phyloP scores from a whole-genome alignment of 2,329 filamentous ascomycete genomes.

The Neobulgaria alba region DNA sequence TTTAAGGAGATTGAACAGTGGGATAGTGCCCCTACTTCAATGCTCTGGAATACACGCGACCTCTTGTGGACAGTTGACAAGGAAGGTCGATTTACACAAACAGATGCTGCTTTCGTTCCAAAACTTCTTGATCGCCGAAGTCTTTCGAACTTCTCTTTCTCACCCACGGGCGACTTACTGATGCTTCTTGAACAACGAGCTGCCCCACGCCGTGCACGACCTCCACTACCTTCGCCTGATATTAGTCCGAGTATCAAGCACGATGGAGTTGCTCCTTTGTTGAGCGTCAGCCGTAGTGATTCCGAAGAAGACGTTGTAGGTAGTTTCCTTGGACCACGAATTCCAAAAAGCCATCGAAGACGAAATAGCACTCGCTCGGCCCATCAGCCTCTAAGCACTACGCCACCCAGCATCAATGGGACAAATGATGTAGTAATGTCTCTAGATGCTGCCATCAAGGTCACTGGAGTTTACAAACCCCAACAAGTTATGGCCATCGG shows the following conservation, averaged over 20 bases:
- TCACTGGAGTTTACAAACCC: conserved; percentile 48
- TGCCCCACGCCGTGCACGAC: conserved; percentile 36
- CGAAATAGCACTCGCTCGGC: conserved; percentile 36
- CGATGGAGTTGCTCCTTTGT: conserved; percentile 39
- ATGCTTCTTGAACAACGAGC: conserved; percentile 54
- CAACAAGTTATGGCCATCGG: conserved; percentile 58
- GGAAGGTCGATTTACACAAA: conserved; percentile 55
- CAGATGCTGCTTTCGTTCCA: conserved; percentile 55
- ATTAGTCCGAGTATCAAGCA: conserved; percentile 25
- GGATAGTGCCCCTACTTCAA: conserved; percentile 44
- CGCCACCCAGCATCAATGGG: conserved; percentile 35
- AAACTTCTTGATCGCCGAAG: conserved; percentile 54
- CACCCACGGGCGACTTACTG: conserved; percentile 48
- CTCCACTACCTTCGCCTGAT: conserved; percentile 22
- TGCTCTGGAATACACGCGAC: conserved; percentile 58
- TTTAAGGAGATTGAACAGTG: conserved; percentile 58
- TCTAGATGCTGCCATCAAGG: conserved; percentile 49
- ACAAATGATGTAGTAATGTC: conserved; percentile 38
- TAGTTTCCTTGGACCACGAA: conserved; percentile 46
- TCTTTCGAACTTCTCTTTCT: conserved; percentile 53
- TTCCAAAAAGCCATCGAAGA: conserved; percentile 34
- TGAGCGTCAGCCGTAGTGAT: conserved; percentile 52
- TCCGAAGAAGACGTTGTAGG: conserved; percentile 57
- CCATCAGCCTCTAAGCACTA: conserved; percentile 40
- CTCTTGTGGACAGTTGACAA: conserved; percentile 53